Base-by-base conservation (phyloP, 306 rosid species). In the Quercus bicolor region DNA sequence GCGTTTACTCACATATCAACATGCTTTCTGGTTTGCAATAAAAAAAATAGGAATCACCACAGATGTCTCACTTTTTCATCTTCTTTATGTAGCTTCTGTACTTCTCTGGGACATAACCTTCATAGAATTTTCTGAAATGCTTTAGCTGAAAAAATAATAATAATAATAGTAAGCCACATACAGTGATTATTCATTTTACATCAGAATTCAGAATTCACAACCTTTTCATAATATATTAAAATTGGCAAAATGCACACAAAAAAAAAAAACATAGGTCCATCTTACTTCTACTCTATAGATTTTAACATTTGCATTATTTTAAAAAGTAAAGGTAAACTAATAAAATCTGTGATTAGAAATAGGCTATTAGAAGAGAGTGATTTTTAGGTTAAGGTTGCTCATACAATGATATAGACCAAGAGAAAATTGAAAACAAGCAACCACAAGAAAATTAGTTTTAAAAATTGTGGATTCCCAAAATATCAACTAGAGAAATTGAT, bases 11-110 rank as follows among this genome's bases (percentile, higher is more conserved):
- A 77, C 74, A 78, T n/a, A 75, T 57, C 56, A 75, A 62, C 60
- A 82, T 59, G 80, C 75, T 77, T 78, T 77, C 31, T 68, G 78
- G 79, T 66, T 74, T 68, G 60, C 37, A 59, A 79, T 68, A 77
- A 70, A 87, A 79, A 60, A 73, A 87, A 70, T 73, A 86, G 37
- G 68, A 29, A 66, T 79, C 82, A 72, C 76, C 23, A 81, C 23
- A 72, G 85, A 81, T 84, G 85, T 85, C 93, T 85, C 74, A 96
- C 99, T 89, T 96, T 90, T 91, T 93, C 99, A 96, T 91, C 75
- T 78, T 88, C 96, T 79, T 88, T 86, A 93, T 73, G 90, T 96
- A 96, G 90, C 80, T 87, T 82, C 78, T 86, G 87, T 96, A 96
- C 82, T 85, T 72, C 98, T 93, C 91, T 23, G 98, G 97, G 23